Conservation (phyloP, 495 filamentous ascomycete genomes). For the Hyaloscypha bicolor region DNA sequence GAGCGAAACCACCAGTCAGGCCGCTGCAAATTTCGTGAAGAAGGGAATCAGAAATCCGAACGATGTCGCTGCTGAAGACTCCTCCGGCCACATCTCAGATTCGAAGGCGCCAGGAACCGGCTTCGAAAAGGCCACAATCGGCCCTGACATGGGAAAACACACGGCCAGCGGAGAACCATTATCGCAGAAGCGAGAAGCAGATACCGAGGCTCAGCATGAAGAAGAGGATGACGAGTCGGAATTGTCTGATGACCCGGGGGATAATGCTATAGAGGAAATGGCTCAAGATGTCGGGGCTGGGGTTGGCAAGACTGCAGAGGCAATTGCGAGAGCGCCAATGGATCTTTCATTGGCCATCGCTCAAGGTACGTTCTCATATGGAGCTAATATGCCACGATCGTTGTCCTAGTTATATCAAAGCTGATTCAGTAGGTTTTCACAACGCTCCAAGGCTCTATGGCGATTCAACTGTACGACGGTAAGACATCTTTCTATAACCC, state of each 20-base stretch:
- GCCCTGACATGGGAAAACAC: slow-evolving; percentile 18
- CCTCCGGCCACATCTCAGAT: background rate
- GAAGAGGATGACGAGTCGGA: slow-evolving; percentile 17
- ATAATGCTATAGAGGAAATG: slow-evolving; percentile 39
- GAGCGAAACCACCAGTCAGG: background rate
- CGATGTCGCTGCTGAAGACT: background rate
- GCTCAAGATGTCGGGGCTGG: slow-evolving; percentile 49
- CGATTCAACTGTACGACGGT: slow-evolving; percentile 46
- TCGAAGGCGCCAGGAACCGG: slow-evolving; percentile 2
- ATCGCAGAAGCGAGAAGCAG: background rate
- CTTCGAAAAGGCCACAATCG: background rate
- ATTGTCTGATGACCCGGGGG: slow-evolving; percentile 21
- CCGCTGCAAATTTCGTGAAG: background rate
- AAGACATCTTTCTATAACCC: slow-evolving; percentile 31
- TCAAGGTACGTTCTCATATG: slow-evolving; percentile 40
- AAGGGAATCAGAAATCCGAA: background rate
- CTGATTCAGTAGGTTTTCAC: slow-evolving; percentile 56
- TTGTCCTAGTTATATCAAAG: background rate
- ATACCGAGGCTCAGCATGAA: slow-evolving; percentile 14
- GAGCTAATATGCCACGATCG: background rate
- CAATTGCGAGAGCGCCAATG: slow-evolving; percentile 51
- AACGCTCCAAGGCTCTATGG: slow-evolving; percentile 82
- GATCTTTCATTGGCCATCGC: slow-evolving; percentile 73
- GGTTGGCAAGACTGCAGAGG: slow-evolving; percentile 47
- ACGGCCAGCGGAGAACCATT: slow-evolving; percentile 21